These are phyloP conservation scores for Sutorius eximius DNA, from an alignment of 1,284 basidiomycete species.

Conservation along the genomic window DNA sequence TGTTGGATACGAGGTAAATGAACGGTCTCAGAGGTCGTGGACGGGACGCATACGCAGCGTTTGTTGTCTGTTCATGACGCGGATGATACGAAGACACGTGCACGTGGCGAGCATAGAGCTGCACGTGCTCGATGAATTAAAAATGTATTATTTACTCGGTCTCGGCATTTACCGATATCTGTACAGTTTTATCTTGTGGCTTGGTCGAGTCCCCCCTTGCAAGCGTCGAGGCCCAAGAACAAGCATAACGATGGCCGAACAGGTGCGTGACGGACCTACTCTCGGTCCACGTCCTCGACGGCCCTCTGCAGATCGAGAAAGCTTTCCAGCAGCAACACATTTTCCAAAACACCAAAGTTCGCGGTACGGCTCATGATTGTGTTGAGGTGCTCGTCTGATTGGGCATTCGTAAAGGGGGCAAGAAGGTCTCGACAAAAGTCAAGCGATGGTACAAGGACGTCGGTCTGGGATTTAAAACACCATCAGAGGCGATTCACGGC, in stretches of 20 bases:
- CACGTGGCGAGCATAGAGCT: conserved; percentile 19
- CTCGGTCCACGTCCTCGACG: neutral
- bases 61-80: conserved; percentile 64
- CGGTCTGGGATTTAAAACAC: conserved; percentile 96
- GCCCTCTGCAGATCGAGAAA: conserved; percentile 74
- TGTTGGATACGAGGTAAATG: conserved; percentile 27
- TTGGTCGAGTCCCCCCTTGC: conserved; percentile 24
- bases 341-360: conserved; percentile 97
- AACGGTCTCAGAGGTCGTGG: neutral
- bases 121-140: too few relatives aligned
- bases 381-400: conserved; percentile 12
- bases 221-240: conserved; percentile 25
- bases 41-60: conserved; percentile 54
- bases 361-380: conserved; percentile 56
- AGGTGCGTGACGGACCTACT: conserved; percentile 20
- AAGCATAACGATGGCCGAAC: conserved; percentile 30
- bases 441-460: conserved; percentile 99
- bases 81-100: conserved; percentile 11
- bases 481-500: conserved; percentile 92
- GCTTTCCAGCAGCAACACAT: conserved; percentile 97
- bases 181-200: conserved; percentile 51
- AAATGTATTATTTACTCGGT: too few relatives aligned
- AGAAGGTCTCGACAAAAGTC: conserved; percentile 91
- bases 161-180: conserved; percentile 46
- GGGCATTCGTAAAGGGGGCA: conserved; percentile 55